phyloP scores from a whole-genome alignment of 1,139 yeast genomes.

The Sporopachydermia cereana region DNA sequence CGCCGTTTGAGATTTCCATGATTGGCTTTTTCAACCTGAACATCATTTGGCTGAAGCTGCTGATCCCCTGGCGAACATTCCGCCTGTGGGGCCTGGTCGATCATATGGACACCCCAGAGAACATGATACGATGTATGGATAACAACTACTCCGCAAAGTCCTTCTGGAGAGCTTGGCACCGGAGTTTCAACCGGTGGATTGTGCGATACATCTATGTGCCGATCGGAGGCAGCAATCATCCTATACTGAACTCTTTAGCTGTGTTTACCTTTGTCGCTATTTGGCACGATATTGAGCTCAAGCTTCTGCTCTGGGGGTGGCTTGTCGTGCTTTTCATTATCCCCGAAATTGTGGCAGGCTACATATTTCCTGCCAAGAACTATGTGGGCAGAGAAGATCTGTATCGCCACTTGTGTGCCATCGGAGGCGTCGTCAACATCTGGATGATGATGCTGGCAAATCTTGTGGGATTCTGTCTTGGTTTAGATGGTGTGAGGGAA shows the following conservation, averaged over 20 bases:
- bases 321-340: constrained; percentile 70
- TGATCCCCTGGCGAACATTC: constrained; percentile 94
- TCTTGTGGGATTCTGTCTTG: constrained; percentile 87
- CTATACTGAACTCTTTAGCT: constrained; percentile 59
- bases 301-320: constrained; percentile 93
- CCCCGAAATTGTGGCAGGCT: constrained; percentile 74
- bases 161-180: constrained; percentile 99
- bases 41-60: constrained; percentile 81
- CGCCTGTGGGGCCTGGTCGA: constrained; percentile 87
- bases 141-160: constrained; percentile 87
- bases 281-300: constrained; percentile 95
- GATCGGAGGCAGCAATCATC: constrained; percentile 63
- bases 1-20: constrained; percentile 93
- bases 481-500: constrained; percentile 67
- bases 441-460: constrained; percentile 99
- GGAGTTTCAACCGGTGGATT: constrained; percentile 87
- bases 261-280: constrained; percentile 96
- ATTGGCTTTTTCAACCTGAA: constrained; percentile 83
- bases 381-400: constrained; percentile 37
- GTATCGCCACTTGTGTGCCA: constrained; percentile 73
- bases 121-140: constrained; percentile 93
- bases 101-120: constrained; percentile 93
- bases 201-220: constrained; percentile 74
- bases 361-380: constrained; percentile 22
- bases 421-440: constrained; percentile 80